These are phyloP conservation scores for Berberis thunbergii DNA, from an alignment of 164 flowering plant genomes.

Conservation along the genomic window DNA sequence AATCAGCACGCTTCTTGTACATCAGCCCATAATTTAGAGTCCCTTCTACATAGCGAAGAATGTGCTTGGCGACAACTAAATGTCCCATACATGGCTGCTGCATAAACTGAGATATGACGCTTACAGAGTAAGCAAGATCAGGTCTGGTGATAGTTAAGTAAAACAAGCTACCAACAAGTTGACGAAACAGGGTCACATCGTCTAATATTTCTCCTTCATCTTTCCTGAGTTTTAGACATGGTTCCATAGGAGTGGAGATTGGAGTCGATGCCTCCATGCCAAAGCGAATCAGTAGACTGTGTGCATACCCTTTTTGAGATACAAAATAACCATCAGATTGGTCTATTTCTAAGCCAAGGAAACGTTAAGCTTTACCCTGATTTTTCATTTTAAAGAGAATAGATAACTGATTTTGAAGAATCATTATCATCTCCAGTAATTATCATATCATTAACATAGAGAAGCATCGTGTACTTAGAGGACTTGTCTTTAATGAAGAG, in stretches of 20 bases:
- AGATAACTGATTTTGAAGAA: not conserved
- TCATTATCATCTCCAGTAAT: slow-evolving; percentile 3
- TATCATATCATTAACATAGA: slow-evolving; percentile 6
- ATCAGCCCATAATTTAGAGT: not conserved
- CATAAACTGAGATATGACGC: not conserved
- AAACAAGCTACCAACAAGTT: not conserved
- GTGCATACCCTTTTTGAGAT: not conserved
- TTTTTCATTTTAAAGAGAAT: slow-evolving; percentile 3
- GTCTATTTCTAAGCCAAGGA: not conserved
- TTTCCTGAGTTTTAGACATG: too few relatives aligned
- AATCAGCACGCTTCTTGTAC: not conserved
- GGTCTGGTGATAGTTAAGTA: not conserved
- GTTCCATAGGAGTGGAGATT: not conserved
- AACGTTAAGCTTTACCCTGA: not conserved
- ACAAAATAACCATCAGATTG: too few relatives aligned
- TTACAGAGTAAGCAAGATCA: too few relatives aligned
- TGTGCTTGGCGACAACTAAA: not conserved
- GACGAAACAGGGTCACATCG: not conserved
- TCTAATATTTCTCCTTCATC: not conserved
- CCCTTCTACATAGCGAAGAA: not conserved
- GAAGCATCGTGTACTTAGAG: slow-evolving; percentile 2
- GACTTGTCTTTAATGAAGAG: not conserved
- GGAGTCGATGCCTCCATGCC: not conserved
- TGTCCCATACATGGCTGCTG: not conserved
- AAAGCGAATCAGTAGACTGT: not conserved